These are phyloP conservation scores for Solanum bukasovii DNA, from an alignment of 257 asterid species.

Conservation along the genomic window DNA sequence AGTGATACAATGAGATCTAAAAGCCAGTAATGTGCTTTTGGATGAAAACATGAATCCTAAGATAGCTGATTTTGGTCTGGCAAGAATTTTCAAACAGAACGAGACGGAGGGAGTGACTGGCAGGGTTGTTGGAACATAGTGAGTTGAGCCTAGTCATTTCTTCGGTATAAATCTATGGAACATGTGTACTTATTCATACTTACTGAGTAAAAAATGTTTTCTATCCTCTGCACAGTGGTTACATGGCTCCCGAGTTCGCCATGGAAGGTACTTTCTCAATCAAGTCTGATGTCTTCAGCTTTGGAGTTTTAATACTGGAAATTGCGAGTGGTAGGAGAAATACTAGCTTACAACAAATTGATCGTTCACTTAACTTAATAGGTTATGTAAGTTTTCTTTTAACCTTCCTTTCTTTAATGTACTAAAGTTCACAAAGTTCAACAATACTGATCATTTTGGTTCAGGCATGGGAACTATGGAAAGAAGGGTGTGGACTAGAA, in stretches of 20 bases:
- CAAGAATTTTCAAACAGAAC: constrained; percentile 40
- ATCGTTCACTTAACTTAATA: constrained; percentile 41
- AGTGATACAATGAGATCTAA: background rate
- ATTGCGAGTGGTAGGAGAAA: constrained; percentile 47
- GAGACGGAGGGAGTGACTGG: constrained; percentile 33
- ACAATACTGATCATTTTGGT: background rate
- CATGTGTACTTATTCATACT: background rate
- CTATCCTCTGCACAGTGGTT: constrained; percentile 26
- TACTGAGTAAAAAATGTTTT: background rate
- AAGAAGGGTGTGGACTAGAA: constrained; percentile 13
- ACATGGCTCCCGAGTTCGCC: constrained; percentile 65
- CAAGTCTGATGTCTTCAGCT: constrained; percentile 58
- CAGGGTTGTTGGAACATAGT: constrained; percentile 50
- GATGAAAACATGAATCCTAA: constrained; percentile 42
- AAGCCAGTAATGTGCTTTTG: background rate
- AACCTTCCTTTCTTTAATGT: background rate
- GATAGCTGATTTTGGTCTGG: constrained; percentile 61
- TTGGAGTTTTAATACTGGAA: constrained; percentile 43
- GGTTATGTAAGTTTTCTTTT: constrained; percentile 36
- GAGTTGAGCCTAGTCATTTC: background rate
- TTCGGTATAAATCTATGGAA: background rate
- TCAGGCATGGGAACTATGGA: constrained; percentile 53
- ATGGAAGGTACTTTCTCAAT: constrained; percentile 54
- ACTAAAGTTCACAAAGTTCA: background rate
- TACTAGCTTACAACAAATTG: constrained; percentile 23